Evolutionary conservation across 176 grass and related monocot species (phyloP), one percentile per base, ranked within the genome.

Genomic region (Chloris gayana): DNA sequence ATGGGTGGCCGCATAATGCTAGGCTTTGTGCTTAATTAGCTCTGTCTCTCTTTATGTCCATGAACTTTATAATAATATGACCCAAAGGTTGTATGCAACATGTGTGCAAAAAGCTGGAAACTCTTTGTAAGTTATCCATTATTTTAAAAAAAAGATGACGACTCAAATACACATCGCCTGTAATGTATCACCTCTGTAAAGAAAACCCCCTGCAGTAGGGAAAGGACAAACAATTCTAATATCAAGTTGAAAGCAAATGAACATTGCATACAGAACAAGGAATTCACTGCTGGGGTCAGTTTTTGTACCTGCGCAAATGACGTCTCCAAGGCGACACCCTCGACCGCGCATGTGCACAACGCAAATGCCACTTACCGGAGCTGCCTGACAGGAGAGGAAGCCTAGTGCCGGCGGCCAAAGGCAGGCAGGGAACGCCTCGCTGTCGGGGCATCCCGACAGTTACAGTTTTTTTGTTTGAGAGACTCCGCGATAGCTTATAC

Each of bases 321-420:
- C 73, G 4, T 49, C 27, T 61, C 4, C 1, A 68, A 45, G 22
- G 72, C 42, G 64, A 35, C 49, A 27, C 26, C 19, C 66, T 71
- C 31, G 12, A 38, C 50, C 47, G 54, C 77, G 30, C 18, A 24
- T 61, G 64, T 59, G 41, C 46, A 53, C 49, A 41, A 41, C 29
- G 64, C 1, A 24, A 9, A 18, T 0, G 65, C 5, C 53, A 64
- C 57, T 81, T 67, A 62, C 61, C 54, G 72, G 72, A 3, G 77
- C 39, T 31, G 70, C 41, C 64, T 63, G n/a, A n/a, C 26, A 68
- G 22, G 69, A 58, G 14, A 10, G 27, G 59, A 45, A 73, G 60
- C 21, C 1, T 59, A 17, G 5, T 57, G 54, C 78, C 53, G 64
- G 72, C 37, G 61, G 70, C 38, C 50, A 75, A 75, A 53, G 60